Base-by-base conservation (phyloP, 306 rosid species). In the Cyclanthera cordifolia region DNA sequence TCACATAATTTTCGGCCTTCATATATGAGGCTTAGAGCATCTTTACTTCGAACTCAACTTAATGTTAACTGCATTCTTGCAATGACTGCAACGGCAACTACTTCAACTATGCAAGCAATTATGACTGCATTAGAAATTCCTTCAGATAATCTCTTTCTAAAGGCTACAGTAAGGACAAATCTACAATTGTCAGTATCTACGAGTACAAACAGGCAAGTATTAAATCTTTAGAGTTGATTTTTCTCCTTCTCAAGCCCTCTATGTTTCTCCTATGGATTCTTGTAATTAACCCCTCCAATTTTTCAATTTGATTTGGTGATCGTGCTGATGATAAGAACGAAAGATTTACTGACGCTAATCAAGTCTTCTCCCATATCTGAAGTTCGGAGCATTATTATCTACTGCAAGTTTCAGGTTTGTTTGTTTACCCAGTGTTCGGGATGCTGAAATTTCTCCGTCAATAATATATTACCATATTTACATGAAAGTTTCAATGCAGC, bases 1-100 rank as follows among this genome's bases (percentile, higher is more conserved):
- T 93, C 98, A 16, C 98, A 93, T 77, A 93, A 93, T 70, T 93
- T 89, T 60, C 88, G 96, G 55, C 95, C 98, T 65, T 87, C 96
- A 63, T 93, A 84, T 75, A 87, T 84, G 91, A 86, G 98, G 82
- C 93, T 93, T 19, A 81, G 91, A 80, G 96, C 96, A 55, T 89
- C 91, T 50, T 71, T 89, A 67, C 95, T 93, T 79, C 78, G 21
- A 63, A 80, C 77, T 27, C 82, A 73, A 78, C 90, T 92, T 53
- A 82, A 85, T 47, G 84, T 83, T 61, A 74, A 84, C 53, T 83
- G 89, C 75, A 71, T 93, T 75, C 97, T 93, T 47, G 98, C 98
- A 12, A 89, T 84, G 96, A 93, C 98, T 71, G 98, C 98, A 49
- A 93, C 96, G 13, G 98, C 98, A 72, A 89, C 96, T 66, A 72